Evolutionary conservation across 2,329 filamentous ascomycete genomes (phyloP).

Genomic region (Aspergillus tamarii): DNA sequence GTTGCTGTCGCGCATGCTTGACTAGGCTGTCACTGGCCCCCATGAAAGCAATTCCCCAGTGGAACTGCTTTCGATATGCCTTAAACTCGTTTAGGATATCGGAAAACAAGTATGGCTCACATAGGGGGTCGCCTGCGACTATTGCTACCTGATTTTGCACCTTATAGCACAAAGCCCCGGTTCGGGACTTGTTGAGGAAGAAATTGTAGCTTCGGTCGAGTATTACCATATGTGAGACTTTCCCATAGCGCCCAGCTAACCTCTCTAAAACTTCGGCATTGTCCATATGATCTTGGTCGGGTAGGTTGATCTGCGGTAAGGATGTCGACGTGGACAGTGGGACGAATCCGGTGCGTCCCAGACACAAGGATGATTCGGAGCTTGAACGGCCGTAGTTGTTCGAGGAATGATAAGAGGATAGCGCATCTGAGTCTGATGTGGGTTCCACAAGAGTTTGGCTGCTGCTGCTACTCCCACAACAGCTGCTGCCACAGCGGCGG

Average conservation of each 20-base stretch:
- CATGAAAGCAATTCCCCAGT: constrained; percentile 41
- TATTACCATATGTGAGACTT: constrained; percentile 49
- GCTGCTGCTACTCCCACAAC: constrained; percentile 9
- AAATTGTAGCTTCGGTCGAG: constrained; percentile 46
- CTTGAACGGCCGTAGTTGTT: background rate
- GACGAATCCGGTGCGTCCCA: background rate
- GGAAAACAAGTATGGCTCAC: constrained; percentile 28
- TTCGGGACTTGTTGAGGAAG: constrained; percentile 41
- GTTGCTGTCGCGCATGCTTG: constrained; percentile 29
- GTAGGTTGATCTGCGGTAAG: background rate
- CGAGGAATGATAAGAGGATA: background rate
- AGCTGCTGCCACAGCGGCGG: background rate
- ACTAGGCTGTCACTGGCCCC: constrained; percentile 41
- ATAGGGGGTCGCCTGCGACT: constrained; percentile 46
- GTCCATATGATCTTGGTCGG: background rate
- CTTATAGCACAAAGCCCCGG: constrained; percentile 45
- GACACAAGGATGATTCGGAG: background rate
- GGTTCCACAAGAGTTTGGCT: constrained; percentile 8
- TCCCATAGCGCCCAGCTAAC: constrained; percentile 39
- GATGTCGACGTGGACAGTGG: background rate
- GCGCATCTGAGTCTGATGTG: background rate
- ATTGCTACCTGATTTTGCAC: constrained; percentile 41
- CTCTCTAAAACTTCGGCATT: background rate
- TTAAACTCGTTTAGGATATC: constrained; percentile 41
- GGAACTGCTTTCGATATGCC: constrained; percentile 33